Conservation (phyloP, 176 grass and related monocot species). For the Cymbopogon citratus region DNA sequence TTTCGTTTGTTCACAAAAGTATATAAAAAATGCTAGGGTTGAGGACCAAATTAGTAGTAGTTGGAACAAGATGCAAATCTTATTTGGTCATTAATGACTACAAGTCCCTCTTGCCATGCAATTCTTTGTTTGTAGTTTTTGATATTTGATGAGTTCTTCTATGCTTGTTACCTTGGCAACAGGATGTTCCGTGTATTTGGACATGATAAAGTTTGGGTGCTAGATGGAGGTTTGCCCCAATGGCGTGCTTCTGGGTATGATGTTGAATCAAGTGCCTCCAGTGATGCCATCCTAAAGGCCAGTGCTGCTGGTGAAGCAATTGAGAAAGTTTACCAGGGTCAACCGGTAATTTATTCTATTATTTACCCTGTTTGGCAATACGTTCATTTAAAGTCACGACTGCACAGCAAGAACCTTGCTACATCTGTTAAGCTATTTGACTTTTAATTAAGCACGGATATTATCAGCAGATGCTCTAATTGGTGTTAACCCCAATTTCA, state of each 20-base stretch:
- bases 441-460: neutral
- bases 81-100: neutral
- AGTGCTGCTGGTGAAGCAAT: conserved; percentile 87
- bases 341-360: conserved; percentile 45
- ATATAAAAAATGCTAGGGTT: neutral
- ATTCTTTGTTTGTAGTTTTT: neutral
- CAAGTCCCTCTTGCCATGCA: neutral
- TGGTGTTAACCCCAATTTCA: neutral
- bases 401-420: neutral
- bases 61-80: neutral
- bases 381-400: neutral
- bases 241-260: conserved; percentile 93
- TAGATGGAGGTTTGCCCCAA: conserved; percentile 86
- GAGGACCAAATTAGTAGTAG: neutral
- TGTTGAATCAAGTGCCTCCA: conserved; percentile 91
- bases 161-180: conserved; percentile 24
- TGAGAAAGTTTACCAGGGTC: conserved; percentile 82
- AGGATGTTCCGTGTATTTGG: conserved; percentile 99
- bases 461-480: neutral
- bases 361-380: neutral
- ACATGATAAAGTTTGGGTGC: conserved; percentile 89
- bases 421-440: neutral
- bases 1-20: neutral
- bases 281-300: conserved; percentile 83
- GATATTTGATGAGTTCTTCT: neutral